These are phyloP conservation scores for Aspergillus texensis DNA, from an alignment of 2,329 filamentous ascomycete genomes.

Conservation along the genomic window DNA sequence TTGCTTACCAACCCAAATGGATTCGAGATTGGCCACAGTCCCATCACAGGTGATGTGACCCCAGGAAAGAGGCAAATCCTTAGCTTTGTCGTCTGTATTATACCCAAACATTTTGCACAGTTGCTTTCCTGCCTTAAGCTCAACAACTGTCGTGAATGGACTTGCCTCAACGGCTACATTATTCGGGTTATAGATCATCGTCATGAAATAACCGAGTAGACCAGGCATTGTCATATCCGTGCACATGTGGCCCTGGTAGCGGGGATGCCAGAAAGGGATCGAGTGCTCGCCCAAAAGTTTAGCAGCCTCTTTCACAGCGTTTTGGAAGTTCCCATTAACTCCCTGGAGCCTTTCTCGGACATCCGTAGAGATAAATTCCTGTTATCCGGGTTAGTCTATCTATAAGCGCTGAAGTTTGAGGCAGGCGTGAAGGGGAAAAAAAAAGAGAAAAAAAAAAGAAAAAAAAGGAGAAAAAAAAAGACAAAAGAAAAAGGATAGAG, in stretches of 20 bases:
- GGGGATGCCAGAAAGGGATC: constrained; percentile 49
- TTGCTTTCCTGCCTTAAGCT: constrained; percentile 50
- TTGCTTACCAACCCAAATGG: constrained; percentile 43
- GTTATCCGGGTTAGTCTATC: background rate
- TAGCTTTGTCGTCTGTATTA: constrained; percentile 34
- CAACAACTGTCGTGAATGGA: constrained; percentile 49
- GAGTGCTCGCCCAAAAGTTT: constrained; percentile 46
- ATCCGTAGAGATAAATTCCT: constrained; percentile 11
- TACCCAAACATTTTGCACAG: constrained; percentile 52
- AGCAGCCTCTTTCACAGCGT: constrained; percentile 39
- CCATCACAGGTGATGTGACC: constrained; percentile 52
- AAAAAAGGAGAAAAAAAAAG: background rate
- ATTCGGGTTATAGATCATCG: constrained; percentile 56
- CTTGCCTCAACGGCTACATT: constrained; percentile 53
- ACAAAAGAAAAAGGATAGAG: background rate
- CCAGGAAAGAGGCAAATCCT: constrained; percentile 35
- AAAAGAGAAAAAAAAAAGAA: too few relatives aligned
- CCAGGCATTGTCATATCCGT: constrained; percentile 48
- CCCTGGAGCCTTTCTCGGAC: constrained; percentile 17
- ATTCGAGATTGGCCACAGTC: constrained; percentile 53
- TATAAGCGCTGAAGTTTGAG: background rate
- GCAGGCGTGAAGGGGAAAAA: background rate
- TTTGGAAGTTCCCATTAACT: constrained; percentile 36
- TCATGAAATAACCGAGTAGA: constrained; percentile 52
- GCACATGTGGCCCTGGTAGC: constrained; percentile 53